Percentiles rank a stretch among this genome's conserved stretches.
Conservation (phyloP, 2,329 filamentous ascomycete species). For the Cytospora paraplurivora region DNA sequence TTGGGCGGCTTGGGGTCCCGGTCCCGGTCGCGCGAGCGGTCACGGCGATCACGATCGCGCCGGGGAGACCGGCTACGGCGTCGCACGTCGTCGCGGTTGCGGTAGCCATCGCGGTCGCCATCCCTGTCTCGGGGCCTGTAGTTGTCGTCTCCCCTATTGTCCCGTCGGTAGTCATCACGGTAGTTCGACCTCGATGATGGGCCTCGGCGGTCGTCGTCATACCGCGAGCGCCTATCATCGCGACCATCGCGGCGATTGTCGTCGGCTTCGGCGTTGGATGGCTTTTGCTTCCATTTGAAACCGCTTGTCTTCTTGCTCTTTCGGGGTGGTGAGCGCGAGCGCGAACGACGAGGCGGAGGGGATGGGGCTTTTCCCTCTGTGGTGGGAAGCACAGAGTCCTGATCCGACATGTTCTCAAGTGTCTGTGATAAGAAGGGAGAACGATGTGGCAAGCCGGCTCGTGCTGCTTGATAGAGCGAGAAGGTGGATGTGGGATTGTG, state of each 20-base stretch:
- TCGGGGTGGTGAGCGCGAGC: constrained; percentile 19
- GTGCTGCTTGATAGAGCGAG: not conserved
- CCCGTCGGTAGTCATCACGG: constrained; percentile 38
- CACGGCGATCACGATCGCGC: constrained; percentile 29
- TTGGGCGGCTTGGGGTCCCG: constrained; percentile 26
- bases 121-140: constrained; percentile 25
- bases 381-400: constrained; percentile 2
- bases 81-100: constrained; percentile 29
- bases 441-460: not conserved
- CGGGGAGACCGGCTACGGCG: constrained; percentile 36
- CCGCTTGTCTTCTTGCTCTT: constrained; percentile 30
- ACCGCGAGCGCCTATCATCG: constrained; percentile 17
- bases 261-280: constrained; percentile 28
- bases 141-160: constrained; percentile 18
- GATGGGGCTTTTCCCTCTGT: constrained; percentile 15
- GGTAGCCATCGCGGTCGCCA: constrained; percentile 24
- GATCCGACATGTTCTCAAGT: constrained; percentile 9
- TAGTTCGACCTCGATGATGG: constrained; percentile 12
- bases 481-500: not conserved
- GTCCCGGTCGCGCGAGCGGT: constrained; percentile 34
- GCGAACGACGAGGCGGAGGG: constrained; percentile 6
- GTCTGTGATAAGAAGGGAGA: not conserved
- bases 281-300: constrained; percentile 38
- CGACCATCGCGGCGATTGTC: constrained; percentile 24
- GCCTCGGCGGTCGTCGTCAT: constrained; percentile 17